Evolutionary conservation across 306 rosid species (phyloP).

Genomic region (Castanea mollissima): DNA sequence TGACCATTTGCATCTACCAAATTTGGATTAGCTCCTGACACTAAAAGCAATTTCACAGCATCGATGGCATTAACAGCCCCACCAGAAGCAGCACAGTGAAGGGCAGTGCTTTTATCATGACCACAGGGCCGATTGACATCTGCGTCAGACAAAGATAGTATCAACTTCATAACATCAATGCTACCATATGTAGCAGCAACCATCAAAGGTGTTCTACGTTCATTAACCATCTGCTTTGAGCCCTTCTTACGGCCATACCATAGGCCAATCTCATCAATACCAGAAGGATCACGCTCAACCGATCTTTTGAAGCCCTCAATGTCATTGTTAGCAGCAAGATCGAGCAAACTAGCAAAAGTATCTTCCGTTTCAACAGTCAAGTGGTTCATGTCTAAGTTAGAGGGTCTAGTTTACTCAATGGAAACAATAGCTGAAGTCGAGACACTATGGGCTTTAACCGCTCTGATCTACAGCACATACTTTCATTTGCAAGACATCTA

Average conservation of each 20-base stretch:
- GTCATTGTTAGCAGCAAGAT: constrained; percentile 83
- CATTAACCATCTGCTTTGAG: constrained; percentile 83
- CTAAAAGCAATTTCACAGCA: constrained; percentile 68
- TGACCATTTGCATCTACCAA: constrained; percentile 70
- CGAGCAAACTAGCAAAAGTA: constrained; percentile 74
- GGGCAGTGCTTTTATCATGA: constrained; percentile 84
- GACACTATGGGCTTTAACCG: constrained; percentile 23
- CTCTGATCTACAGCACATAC: constrained; percentile 62
- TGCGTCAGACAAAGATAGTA: constrained; percentile 58
- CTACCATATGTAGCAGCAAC: constrained; percentile 94
- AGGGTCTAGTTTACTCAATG: constrained; percentile 16
- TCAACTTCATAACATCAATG: constrained; percentile 64
- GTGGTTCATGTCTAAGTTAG: constrained; percentile 58
- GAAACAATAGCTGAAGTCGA: constrained; percentile 16
- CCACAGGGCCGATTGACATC: constrained; percentile 64
- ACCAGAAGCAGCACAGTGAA: constrained; percentile 92
- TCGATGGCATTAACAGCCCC: constrained; percentile 77
- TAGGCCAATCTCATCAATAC: constrained; percentile 73
- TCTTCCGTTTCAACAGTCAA: constrained; percentile 76
- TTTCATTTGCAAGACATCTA: constrained; percentile 39
- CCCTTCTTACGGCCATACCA: constrained; percentile 88
- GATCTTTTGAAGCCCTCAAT: constrained; percentile 61
- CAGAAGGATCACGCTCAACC: constrained; percentile 64
- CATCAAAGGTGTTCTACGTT: constrained; percentile 83
- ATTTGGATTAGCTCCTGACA: constrained; percentile 81